phyloP scores from a whole-genome alignment of 2,329 filamentous ascomycete genomes.

The Emergomyces orientalis region DNA sequence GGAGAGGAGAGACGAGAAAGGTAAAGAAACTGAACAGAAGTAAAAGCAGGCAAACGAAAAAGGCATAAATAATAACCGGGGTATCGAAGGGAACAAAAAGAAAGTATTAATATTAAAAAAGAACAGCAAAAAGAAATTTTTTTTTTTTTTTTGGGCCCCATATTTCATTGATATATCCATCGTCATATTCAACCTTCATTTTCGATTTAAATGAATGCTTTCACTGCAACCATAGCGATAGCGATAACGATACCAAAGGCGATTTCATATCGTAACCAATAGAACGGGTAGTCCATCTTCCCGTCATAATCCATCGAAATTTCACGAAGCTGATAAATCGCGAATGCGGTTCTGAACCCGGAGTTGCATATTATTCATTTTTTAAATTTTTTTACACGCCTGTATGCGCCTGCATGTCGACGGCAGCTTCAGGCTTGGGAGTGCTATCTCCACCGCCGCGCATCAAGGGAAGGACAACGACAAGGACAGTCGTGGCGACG shows the following conservation, averaged over 20 bases:
- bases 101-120: background rate
- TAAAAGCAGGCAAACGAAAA: background rate
- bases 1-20: background rate
- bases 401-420: slow-evolving; percentile 5
- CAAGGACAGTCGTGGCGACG: slow-evolving; percentile 11
- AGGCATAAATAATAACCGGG: background rate
- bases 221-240: background rate
- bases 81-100: background rate
- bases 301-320: background rate
- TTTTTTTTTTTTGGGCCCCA: background rate
- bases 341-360: too few relatives aligned
- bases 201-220: background rate
- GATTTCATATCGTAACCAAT: background rate
- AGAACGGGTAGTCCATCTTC: background rate
- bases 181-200: background rate
- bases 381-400: slow-evolving; percentile 1
- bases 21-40: background rate
- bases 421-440: slow-evolving; percentile 1
- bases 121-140: background rate
- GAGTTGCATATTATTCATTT: too few relatives aligned
- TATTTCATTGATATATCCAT: background rate
- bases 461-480: slow-evolving; percentile 10
- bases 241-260: background rate
- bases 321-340: too few relatives aligned
- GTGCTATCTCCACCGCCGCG: slow-evolving; percentile 9